Conservation (phyloP, 116 monocot genomes). For the Dioscorea cayenensis region DNA sequence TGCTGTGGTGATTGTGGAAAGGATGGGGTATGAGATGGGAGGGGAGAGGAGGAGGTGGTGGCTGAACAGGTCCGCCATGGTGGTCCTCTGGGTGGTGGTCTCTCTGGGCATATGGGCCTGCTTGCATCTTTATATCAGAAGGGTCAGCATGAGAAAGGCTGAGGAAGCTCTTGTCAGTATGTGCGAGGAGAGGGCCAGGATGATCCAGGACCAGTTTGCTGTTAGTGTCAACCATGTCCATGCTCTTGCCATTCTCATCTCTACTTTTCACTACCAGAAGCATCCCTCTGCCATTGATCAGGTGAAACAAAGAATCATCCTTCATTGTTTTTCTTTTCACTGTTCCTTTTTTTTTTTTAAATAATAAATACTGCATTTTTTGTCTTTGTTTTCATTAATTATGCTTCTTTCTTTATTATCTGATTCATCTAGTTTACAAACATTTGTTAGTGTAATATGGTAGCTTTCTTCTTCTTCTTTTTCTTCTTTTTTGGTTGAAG, state of each 20-base stretch:
- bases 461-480: background rate
- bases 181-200: slow-evolving; percentile 83
- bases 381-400: no score
- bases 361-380: no score
- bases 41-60: background rate
- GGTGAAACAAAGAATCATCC: slow-evolving; percentile 14
- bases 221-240: slow-evolving; percentile 94
- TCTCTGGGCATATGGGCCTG: background rate
- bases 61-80: background rate
- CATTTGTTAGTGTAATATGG: background rate
- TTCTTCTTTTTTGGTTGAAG: background rate
- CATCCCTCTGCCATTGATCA: slow-evolving; percentile 72
- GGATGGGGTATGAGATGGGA: background rate
- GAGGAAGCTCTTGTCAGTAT: slow-evolving; percentile 47
- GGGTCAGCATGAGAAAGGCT: slow-evolving; percentile 23
- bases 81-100: background rate
- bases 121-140: background rate
- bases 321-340: background rate
- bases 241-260: slow-evolving; percentile 78
- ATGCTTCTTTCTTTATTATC: background rate
- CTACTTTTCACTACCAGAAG: slow-evolving; percentile 77
- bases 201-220: slow-evolving; percentile 90
- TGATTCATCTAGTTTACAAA: background rate
- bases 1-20: background rate
- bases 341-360: background rate